Base-by-base conservation (phyloP, 106 monocot genomes). In the Agapanthus africanus region DNA sequence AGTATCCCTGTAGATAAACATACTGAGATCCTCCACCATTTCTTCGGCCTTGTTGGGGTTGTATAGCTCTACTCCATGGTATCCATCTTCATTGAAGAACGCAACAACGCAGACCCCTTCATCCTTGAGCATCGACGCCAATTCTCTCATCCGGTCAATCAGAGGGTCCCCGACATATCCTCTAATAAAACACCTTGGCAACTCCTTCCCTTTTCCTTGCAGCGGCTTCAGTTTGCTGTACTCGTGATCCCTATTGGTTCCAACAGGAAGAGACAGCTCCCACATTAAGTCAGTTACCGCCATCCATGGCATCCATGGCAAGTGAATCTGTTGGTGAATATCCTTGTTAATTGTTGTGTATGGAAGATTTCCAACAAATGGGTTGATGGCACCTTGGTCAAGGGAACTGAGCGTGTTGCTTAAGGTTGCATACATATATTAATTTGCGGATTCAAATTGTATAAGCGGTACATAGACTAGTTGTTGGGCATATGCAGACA, bases 161-260 rank as follows among this genome's bases (percentile, higher is more conserved):
- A 85, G 59, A 34, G 85, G 81, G 62, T 85, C 85, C 9, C 74
- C 74, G 3, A 59, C 46, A 50, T 71, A 71, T 39, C 78, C 82
- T 37, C 78, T 65, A 5, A 82, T 65, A 25, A 78, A 31, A 44
- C 74, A 78, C 67, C 40, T 65, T 22, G 78, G 70, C 44, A 74
- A 40, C 18, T 15, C 22, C 37, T 7, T 3, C 66, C 30, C 52
- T n/a, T n/a, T n/a, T n/a, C n/a, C n/a, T n/a, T n/a, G n/a, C n/a
- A n/a, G n/a, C n/a, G n/a, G n/a, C 10, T 7, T 51, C 60, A 11
- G 32, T 11, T 60, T 60, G 9, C 60, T 60, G 18, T 60, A 60
- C 70, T 70, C 73, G 65, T 84, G 76, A 21, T 84, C 80, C 36
- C 79, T 40, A 40, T 77, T 76, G 7, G 64, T 68, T 16, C 84